A percentile compares a stretch with the other conserved stretches of the same genome.
Conservation (phyloP, 805 yeast genomes). For the Hanseniaspora occidentalis region DNA sequence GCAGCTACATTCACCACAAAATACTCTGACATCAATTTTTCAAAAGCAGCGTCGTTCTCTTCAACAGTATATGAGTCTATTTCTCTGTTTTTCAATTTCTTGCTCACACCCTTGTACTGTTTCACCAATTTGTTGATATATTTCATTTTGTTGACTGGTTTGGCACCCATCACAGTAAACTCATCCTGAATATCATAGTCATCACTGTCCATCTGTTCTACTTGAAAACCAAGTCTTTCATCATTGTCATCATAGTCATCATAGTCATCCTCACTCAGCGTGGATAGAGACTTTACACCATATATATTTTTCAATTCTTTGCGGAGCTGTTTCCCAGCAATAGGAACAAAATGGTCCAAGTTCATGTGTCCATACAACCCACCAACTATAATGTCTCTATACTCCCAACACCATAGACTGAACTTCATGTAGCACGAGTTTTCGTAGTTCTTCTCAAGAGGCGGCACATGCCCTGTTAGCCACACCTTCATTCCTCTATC, state of each 20-base stretch:
- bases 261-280: constrained; percentile 20
- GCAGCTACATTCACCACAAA: constrained; percentile 58
- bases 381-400: constrained; percentile 72
- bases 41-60: constrained; percentile 30
- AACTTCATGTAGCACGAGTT: constrained; percentile 60
- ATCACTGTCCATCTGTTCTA: constrained; percentile 11
- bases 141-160: constrained; percentile 51
- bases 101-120: constrained; percentile 9
- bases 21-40: constrained; percentile 22
- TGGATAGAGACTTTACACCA: too few relatives aligned
- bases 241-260: constrained; percentile 14
- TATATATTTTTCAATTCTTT: constrained; percentile 23
- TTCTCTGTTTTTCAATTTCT: constrained; percentile 2
- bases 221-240: background rate
- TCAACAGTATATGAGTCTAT: constrained; percentile 8
- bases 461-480: constrained; percentile 85
- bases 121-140: constrained; percentile 33
- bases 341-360: constrained; percentile 71
- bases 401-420: constrained; percentile 73
- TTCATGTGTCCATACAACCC: constrained; percentile 86
- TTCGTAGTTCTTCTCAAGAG: constrained; percentile 67
- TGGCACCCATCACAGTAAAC: constrained; percentile 41
- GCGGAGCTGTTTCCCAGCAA: constrained; percentile 61
- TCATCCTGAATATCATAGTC: constrained; percentile 24
- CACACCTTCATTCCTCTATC: constrained; percentile 70